Evolutionary conservation across 352 stramenopile species (phyloP).

Genomic region (Globisporangium perplexum): DNA sequence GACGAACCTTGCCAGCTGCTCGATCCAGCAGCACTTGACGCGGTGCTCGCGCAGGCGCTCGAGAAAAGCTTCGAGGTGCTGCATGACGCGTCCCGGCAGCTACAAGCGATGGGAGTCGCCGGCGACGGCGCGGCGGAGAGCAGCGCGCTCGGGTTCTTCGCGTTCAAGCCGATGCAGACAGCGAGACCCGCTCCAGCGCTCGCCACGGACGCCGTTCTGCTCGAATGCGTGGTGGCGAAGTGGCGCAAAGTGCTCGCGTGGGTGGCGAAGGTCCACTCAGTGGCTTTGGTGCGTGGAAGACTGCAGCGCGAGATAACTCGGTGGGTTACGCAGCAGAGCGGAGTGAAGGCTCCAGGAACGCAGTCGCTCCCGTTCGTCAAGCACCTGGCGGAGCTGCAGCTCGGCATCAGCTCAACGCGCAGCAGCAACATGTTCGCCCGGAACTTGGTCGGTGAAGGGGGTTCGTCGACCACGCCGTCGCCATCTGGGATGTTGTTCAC

Average conservation of each 20-base stretch:
- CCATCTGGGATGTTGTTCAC: slow-evolving; percentile 8
- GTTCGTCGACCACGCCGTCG: slow-evolving; percentile 4
- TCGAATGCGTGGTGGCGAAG: slow-evolving; percentile 11
- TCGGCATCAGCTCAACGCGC: slow-evolving; percentile 19
- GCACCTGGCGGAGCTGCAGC: slow-evolving; percentile 28
- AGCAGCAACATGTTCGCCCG: slow-evolving; percentile 1
- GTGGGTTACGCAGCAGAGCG: background rate
- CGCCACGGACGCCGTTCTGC: slow-evolving; percentile 11
- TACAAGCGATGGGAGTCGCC: background rate
- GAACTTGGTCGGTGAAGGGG: background rate
- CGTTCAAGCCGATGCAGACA: slow-evolving; percentile 28
- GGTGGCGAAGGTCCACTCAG: slow-evolving; percentile 14
- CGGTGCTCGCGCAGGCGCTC: slow-evolving; percentile 20
- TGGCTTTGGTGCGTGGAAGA: slow-evolving; percentile 16
- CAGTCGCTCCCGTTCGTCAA: slow-evolving; percentile 29
- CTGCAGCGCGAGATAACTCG: slow-evolving; percentile 37
- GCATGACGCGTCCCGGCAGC: slow-evolving; percentile 39
- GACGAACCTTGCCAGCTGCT: background rate
- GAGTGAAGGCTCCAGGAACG: background rate
- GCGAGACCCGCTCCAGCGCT: background rate
- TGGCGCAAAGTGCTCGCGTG: slow-evolving; percentile 26
- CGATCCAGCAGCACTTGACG: background rate
- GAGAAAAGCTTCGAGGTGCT: slow-evolving; percentile 45
- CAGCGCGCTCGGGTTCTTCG: slow-evolving; percentile 34
- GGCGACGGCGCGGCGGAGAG: background rate